Evolutionary conservation across 2,329 filamentous ascomycete species (phyloP), one percentile per base, ranked within the genome.

Genomic region (Pyrenophora seminiperda): DNA sequence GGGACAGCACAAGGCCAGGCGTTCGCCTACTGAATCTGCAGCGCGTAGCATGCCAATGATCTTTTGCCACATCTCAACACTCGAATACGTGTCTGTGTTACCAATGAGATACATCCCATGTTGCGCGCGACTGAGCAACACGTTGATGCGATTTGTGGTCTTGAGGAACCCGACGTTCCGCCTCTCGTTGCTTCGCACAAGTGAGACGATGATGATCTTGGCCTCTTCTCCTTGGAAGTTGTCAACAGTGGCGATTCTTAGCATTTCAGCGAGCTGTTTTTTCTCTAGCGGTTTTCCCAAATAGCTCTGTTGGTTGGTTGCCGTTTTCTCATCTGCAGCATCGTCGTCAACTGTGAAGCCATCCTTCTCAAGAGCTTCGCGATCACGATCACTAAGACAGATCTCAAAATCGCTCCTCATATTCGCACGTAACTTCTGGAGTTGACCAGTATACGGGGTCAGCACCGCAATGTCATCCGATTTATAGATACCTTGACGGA

Each of bases 141-240:
- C 86, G 49, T 90, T 89, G 69, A 90, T 84, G 0, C 87, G 80
- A 58, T 91, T 89, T 0, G 79, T 74, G 0, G 84, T 86, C 19
- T 74, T 80, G 1, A 92, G 74, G 51, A 91, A 92, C 0, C 88
- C 89, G 14, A 81, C 80, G 5, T 79, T 81, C 7, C 72, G 73
- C 6, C 79, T 60, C 0, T 67, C 53, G 57, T 92, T 92, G 71
- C 87, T 89, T 32, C 89, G 81, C 0, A 90, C 87, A 0, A 92
- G 74, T 0, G 85, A 89, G 0, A 91, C 75, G 2, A 92, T 75
- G 0, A 92, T 77, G 7, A 92, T 75, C 42, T 89, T 86, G 1
- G 84, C 85, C 61, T 92, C 88, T 63, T 92, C 88, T 0, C 88
- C 89, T 59, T 92, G 87, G 47, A 90, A 91, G 56, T 91, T 91